Base-by-base conservation (phyloP, 495 filamentous ascomycete species). In the Xylaria acuta region DNA sequence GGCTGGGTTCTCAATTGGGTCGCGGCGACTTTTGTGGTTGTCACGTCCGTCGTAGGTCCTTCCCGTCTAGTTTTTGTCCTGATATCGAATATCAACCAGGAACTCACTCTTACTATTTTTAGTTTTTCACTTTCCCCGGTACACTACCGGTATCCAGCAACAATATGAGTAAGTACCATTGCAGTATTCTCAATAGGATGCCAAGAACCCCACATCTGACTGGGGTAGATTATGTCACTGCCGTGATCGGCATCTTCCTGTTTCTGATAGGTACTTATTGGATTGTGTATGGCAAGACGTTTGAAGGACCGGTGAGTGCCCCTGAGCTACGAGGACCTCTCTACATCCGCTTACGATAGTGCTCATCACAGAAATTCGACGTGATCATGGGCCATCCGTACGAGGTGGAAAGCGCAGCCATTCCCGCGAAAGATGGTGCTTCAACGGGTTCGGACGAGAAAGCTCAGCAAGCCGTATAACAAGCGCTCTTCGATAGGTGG, bases 71-170 rank as follows among this genome's bases (percentile, higher is more conserved):
- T 16, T 22, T 54, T 27, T 3, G 14, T 27, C 3, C n/a, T 40
- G 11, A 11, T 30, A 58, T 20, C n/a, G 20, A 34, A 9, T 30
- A 43, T 43, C 36, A 25, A 32, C 30, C 18, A 36, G 16, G 9
- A 22, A 62, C 40, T 36, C 7, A 63, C 27, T 73, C 22, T 58
- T 74, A n/a, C 69, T n/a, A 8, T 25, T 34, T 65, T 20, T 73
- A 80, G 79, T 80, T 80, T 65, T 80, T 80, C 72, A 80, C 77
- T 45, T 80, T 80, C 73, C 79, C 79, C 5, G 75, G 73, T 9
- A 63, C 63, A 8, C 76, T 80, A 40, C 79, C 79, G 3, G 79
- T 74, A 16, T 73, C 77, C 0, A 76, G 62, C 2, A 75, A 75
- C 32, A 67, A 75, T 27, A 80, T 80, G 79, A 80, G 79, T 80